Evolutionary conservation across 2,329 filamentous ascomycete species (phyloP).

Genomic region (Chaetomiaceae sp.): DNA sequence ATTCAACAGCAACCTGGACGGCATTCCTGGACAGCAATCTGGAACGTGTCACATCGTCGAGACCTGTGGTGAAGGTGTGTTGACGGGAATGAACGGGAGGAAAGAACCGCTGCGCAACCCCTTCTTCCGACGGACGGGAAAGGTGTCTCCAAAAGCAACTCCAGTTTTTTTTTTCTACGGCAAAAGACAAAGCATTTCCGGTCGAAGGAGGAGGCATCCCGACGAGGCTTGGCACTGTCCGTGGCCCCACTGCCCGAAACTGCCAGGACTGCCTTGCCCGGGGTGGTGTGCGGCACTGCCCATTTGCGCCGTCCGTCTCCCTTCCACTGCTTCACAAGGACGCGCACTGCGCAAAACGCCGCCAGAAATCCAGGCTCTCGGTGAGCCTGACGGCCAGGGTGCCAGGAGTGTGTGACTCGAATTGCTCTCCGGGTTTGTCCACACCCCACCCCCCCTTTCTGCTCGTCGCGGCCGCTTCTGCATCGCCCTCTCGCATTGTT

Average conservation of each 20-base stretch:
- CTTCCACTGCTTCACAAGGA: too few species aligned
- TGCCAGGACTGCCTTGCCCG: slow-evolving; percentile 1
- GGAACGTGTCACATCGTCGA: background rate
- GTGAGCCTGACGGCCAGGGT: slow-evolving; percentile 22
- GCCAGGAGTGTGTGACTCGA: slow-evolving; percentile 22
- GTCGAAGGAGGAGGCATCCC: slow-evolving; percentile 19
- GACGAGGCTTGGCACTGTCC: slow-evolving; percentile 15
- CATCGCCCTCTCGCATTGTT: slow-evolving; percentile 15
- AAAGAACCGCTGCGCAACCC: too few species aligned
- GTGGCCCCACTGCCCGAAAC: slow-evolving; percentile 2
- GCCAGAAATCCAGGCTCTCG: slow-evolving; percentile 16
- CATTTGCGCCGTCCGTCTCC: background rate
- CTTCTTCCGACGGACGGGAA: background rate
- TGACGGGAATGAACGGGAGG: background rate
- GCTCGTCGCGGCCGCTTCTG: background rate
- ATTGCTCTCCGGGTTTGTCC: slow-evolving; percentile 7
- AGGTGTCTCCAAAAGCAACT: too few species aligned
- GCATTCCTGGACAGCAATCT: background rate
- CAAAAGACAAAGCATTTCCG: slow-evolving; percentile 21
- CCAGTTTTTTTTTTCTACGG: background rate
- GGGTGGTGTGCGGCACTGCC: slow-evolving; percentile 18
- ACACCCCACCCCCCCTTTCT: slow-evolving; percentile 2
- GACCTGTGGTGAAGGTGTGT: background rate
- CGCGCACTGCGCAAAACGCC: background rate
- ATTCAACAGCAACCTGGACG: too few species aligned